Base-by-base conservation (phyloP, 805 yeast genomes). In the Trichomonascus vanleenenianus region DNA sequence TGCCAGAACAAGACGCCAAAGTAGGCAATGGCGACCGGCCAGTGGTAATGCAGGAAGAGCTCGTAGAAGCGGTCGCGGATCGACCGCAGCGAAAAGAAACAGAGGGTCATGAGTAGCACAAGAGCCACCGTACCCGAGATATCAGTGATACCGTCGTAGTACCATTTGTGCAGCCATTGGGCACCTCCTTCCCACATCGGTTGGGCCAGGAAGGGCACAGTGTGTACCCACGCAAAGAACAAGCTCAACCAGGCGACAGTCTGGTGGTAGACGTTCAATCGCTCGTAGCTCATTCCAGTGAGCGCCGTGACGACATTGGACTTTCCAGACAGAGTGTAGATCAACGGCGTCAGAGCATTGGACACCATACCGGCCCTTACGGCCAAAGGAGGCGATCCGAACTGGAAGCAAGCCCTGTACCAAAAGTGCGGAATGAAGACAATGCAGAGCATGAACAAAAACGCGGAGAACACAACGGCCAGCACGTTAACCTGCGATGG, bases 321-420 rank as follows among this genome's bases (percentile, higher is more conserved):
- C 39, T 53, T 53, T 27, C 56, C 54, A 2, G 49, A 39, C 14
- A 53, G 43, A 5, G 51, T 47, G 37, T 41, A 53, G 30, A 53
- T 53, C 34, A 53, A 49, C 4, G 56, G 56, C 12, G 50, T 52
- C 46, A 53, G 30, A 9, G 53, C 52, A 40, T 52, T 53, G 20
- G 56, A 46, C 48, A 53, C 44, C 11, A 53, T 10, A 3, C 52
- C 56, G 1, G 56, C 44, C 18, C 54, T 44, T 11, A 44, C 45
- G 10, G 52, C 55, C 33, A 53, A 8, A 3, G 56, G 56, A 2
- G 56, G 56, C 2, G 48, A 43, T 11, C 54, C 56, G 35, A 53
- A 48, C 20, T 35, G 44, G 19, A 31, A 14, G 42, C 56, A 53
- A 10, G 50, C 45, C 39, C 54, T 19, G 35, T 51, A 53, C 40